Conservation (phyloP, 2,329 filamentous ascomycete genomes). For the Aspergillus sergii region DNA sequence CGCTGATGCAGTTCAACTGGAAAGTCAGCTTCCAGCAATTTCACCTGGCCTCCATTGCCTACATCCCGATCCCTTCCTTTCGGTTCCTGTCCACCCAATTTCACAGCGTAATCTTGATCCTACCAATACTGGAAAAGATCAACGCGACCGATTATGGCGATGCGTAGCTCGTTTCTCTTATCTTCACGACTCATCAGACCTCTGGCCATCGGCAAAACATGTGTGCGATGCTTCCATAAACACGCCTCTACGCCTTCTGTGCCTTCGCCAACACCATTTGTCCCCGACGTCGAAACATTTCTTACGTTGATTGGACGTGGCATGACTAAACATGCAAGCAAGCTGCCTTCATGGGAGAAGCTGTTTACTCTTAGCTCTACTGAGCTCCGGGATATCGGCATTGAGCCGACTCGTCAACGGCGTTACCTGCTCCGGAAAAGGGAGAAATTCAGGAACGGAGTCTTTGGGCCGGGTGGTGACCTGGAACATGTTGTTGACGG, state of each 20-base stretch:
- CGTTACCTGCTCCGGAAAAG: conserved; percentile 87
- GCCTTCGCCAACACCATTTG: conserved; percentile 77
- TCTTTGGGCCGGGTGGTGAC: conserved; percentile 81
- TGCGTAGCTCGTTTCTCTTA: conserved; percentile 32
- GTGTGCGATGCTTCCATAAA: conserved; percentile 46
- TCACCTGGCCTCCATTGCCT: not conserved
- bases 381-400: conserved; percentile 78
- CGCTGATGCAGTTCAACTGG: not conserved
- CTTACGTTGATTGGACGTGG: conserved; percentile 88
- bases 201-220: conserved; percentile 31
- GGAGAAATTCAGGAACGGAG: conserved; percentile 76
- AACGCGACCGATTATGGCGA: conserved; percentile 28
- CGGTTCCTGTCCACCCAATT: not conserved
- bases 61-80: not conserved
- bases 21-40: not conserved
- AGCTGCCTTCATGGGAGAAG: conserved; percentile 87
- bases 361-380: conserved; percentile 79
- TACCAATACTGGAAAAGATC: not conserved
- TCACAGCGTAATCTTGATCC: not conserved
- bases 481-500: conserved; percentile 70
- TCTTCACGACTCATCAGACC: conserved; percentile 29
- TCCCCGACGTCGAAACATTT: conserved; percentile 83
- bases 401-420: conserved; percentile 81
- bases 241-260: conserved; percentile 47
- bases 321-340: conserved; percentile 77